Evolutionary conservation across 345 rosid genomes (phyloP), one percentile per base, ranked within the genome.

Genomic region (Arabis hirsuta): DNA sequence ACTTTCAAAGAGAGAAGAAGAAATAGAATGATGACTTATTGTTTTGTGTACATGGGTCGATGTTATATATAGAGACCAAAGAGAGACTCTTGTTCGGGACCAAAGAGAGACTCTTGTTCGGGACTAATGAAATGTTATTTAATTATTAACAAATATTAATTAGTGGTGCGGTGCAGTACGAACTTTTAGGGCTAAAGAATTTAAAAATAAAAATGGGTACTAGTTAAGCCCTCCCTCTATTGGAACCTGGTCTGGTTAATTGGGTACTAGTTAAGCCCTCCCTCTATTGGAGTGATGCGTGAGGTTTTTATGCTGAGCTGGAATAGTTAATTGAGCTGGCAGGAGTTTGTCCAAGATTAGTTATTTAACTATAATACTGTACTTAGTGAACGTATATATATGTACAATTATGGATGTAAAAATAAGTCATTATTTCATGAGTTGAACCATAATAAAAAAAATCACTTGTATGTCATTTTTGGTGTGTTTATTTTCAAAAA

Each of bases 21-120:
- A 50, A 50, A 61, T 36, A 57, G 65, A 73, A 27, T 10, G 54
- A 57, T 57, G 72, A 41, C 54, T 41, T 66, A 45, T n/a, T 47
- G 44, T 50, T 51, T 41, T 65, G 39, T 29, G 19, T 26, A 12
- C 48, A 74, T 50, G 66, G 45, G 55, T 50, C 48, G 66, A 31
- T 55, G 66, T 22, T 64, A 57, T 57, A 65, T 66, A 74, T 74
- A 66, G 51, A 31, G 61, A 58, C 48, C 55, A 20, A 11, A 41
- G 9, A 50, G 39, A 22, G 55, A 20, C 48, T 34, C 41, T 24
- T 73, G 2, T 73, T 50, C 22, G 44, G 26, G 51, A 65, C 41
- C 55, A 36, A 46, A 41, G 9, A 50, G 39, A 22, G 55, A 20
- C 48, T 34, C 41, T 24, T 73, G 2, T 73, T 50, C 22, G 44